These are phyloP conservation scores for Penicillium sp. DNA, from an alignment of 2,329 filamentous ascomycete species.

Conservation along the genomic window DNA sequence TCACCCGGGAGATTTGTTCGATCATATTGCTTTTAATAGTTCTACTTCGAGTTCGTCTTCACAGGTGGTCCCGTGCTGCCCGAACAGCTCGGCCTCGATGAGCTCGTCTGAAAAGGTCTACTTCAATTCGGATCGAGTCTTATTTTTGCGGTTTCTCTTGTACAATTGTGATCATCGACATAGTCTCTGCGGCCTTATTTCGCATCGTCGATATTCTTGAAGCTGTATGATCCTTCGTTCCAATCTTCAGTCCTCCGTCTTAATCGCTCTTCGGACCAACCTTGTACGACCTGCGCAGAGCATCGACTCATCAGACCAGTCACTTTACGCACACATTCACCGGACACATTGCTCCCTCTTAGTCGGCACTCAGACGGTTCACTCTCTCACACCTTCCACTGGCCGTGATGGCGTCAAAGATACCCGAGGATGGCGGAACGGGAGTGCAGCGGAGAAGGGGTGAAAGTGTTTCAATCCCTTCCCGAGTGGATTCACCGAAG, in stretches of 20 bases:
- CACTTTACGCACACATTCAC: too few relatives aligned
- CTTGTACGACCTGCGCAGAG: background rate
- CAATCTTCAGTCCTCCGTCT: background rate
- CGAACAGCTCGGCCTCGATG: background rate
- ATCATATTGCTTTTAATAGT: background rate
- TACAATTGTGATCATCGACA: background rate
- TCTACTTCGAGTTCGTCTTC: background rate
- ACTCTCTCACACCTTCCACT: background rate
- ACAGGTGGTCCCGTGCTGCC: background rate
- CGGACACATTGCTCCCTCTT: background rate
- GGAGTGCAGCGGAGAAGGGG: slow-evolving; percentile 11
- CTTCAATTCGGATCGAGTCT: background rate
- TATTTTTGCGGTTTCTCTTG: background rate
- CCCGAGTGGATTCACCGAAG: background rate
- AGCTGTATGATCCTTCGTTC: background rate
- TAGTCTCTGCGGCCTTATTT: background rate
- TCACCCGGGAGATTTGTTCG: background rate
- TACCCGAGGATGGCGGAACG: slow-evolving; percentile 1
- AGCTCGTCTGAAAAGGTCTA: background rate
- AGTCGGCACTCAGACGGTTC: background rate
- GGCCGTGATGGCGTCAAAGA: slow-evolving; percentile 8
- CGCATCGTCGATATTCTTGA: background rate
- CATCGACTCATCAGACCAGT: background rate
- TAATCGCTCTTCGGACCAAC: background rate
- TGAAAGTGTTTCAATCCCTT: slow-evolving; percentile 2